Conservation (phyloP, 2,329 filamentous ascomycete genomes). For the Arachnopeziza araneosa region DNA sequence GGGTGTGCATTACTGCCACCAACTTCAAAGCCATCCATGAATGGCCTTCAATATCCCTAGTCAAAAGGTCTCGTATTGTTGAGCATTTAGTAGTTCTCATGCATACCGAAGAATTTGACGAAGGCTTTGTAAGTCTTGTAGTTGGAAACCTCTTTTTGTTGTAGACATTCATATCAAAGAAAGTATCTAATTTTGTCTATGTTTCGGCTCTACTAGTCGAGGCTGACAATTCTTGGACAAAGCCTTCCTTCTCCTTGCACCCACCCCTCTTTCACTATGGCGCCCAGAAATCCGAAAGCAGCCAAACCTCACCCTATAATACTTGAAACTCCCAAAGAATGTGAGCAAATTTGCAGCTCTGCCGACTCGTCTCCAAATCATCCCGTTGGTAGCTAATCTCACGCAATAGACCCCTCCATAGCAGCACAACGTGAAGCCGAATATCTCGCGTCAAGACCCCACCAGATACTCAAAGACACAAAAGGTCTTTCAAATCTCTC, state of each 20-base stretch:
- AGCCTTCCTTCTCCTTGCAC: conserved; percentile 10
- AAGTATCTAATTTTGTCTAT: too few relatives aligned
- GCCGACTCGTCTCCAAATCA: not conserved
- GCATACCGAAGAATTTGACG: too few relatives aligned
- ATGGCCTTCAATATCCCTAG: too few relatives aligned
- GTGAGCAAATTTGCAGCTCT: conserved; percentile 11
- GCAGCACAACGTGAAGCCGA: conserved; percentile 21
- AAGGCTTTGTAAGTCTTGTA: too few relatives aligned
- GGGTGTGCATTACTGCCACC: too few relatives aligned
- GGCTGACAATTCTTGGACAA: conserved; percentile 15
- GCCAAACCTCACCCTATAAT: conserved; percentile 19
- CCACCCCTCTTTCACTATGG: conserved; percentile 19
- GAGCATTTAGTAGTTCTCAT: too few relatives aligned
- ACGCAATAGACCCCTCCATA: conserved; percentile 22
- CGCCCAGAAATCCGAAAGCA: conserved; percentile 22
- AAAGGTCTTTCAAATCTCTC: conserved; percentile 20
- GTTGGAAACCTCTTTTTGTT: too few relatives aligned
- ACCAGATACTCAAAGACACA: conserved; percentile 16
- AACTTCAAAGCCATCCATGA: too few relatives aligned
- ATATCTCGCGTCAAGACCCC: conserved; percentile 21
- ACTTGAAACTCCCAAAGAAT: conserved; percentile 17
- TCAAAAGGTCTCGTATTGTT: too few relatives aligned
- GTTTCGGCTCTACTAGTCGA: conserved; percentile 2
- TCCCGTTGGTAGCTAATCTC: not conserved
- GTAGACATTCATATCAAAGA: too few relatives aligned